A percentile compares a stretch with the other conserved stretches of the same genome.
These are phyloP conservation scores for Dactylorhiza incarnata DNA, from an alignment of 106 monocot genomes.

Conservation along the genomic window DNA sequence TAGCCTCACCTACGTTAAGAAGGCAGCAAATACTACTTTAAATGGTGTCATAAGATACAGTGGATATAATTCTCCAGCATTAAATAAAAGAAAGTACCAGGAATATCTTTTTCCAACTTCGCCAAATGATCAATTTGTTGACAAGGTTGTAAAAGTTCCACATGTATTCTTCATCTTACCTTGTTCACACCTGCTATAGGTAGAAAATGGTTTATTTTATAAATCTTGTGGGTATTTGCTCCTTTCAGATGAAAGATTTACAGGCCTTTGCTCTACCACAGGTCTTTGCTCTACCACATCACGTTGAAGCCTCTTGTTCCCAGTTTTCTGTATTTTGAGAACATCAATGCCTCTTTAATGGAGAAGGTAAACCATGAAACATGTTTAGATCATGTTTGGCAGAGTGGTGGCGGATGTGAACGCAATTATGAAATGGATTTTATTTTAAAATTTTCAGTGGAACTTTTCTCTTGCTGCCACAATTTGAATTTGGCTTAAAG, in stretches of 20 bases:
- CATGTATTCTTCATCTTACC: constrained; percentile 25
- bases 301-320: constrained; percentile 51
- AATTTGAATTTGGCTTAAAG: constrained; percentile 58
- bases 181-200: too few species aligned
- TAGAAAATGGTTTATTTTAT: too few species aligned
- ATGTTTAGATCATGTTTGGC: not conserved
- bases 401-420: too few species aligned
- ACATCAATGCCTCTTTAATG: constrained; percentile 49
- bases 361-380: constrained; percentile 32
- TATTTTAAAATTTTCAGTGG: not conserved
- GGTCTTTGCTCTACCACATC: constrained; percentile 46
- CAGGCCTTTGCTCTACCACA: too few species aligned
- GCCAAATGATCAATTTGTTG: constrained; percentile 31
- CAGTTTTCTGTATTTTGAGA: constrained; percentile 50
- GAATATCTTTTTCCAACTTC: constrained; percentile 34
- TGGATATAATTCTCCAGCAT: constrained; percentile 54
- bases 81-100: constrained; percentile 71
- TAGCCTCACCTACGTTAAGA: constrained; percentile 47
- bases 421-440: not conserved
- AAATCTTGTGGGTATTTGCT: too few species aligned
- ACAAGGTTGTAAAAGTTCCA: constrained; percentile 33
- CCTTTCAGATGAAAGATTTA: constrained; percentile 47
- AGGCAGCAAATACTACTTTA: constrained; percentile 68
- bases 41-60: constrained; percentile 68
- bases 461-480: constrained; percentile 25